Evolutionary conservation across 176 grass and related monocot genomes (phyloP).

Genomic region (Aegilops tauschii): DNA sequence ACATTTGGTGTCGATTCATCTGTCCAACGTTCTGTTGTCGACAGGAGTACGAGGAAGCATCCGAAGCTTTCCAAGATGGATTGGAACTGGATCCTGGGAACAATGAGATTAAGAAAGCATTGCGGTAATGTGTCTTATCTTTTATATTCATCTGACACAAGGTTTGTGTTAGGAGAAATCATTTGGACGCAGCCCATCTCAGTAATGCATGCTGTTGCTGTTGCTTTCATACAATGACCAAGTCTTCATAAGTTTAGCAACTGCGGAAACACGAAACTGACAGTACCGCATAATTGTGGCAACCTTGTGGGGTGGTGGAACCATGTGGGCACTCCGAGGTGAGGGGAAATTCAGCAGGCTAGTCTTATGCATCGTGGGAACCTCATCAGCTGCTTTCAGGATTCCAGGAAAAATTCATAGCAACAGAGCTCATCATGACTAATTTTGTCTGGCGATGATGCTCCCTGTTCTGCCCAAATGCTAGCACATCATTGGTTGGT

Average conservation of each 20-base stretch:
- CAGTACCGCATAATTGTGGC: no score
- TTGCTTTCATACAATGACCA: background rate
- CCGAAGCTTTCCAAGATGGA: slow-evolving; percentile 25
- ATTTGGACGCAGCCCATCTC: background rate
- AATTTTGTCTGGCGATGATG: background rate
- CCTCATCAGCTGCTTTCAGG: background rate
- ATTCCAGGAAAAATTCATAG: background rate
- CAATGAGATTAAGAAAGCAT: background rate
- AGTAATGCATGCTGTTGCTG: background rate
- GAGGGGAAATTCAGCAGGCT: background rate
- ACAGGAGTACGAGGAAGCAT: slow-evolving; percentile 34
- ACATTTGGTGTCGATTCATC: background rate
- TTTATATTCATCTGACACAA: background rate
- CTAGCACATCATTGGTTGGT: background rate
- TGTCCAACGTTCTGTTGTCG: background rate
- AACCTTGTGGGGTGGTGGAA: no score
- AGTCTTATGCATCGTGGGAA: background rate
- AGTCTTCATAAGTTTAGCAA: background rate
- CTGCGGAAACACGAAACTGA: background rate
- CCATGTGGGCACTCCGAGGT: no score
- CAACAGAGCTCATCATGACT: background rate
- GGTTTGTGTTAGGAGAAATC: background rate
- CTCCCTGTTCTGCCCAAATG: background rate
- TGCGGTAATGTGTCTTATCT: background rate
- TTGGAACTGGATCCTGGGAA: slow-evolving; percentile 37